Percentiles rank a stretch among this genome's conserved stretches.
Evolutionary conservation across 1,284 basidiomycete genomes (phyloP).

Genomic region (Schizopora paradoxa): DNA sequence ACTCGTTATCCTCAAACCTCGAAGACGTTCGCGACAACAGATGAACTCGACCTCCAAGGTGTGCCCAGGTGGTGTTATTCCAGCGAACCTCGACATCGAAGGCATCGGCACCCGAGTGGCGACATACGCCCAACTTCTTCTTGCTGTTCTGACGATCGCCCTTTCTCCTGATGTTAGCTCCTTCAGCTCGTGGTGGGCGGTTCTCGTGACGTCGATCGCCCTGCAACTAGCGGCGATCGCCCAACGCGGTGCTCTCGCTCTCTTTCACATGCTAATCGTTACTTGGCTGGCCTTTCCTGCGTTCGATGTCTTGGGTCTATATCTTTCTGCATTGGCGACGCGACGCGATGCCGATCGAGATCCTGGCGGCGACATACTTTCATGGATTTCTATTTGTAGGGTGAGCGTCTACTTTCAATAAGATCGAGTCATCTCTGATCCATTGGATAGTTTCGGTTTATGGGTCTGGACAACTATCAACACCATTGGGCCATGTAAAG

Average conservation of each 20-base stretch:
- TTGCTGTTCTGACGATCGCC: constrained; percentile 16
- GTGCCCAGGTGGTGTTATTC: constrained; percentile 10
- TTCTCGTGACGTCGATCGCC: constrained; percentile 16
- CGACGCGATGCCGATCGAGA: constrained; percentile 12
- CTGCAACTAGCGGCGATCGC: constrained; percentile 16
- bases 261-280: constrained; percentile 14
- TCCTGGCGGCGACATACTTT: constrained; percentile 13
- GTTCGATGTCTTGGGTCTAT: constrained; percentile 16
- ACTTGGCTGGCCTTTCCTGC: constrained; percentile 14
- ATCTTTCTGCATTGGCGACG: constrained; percentile 16
- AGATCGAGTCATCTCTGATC: not conserved
- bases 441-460: constrained; percentile 11
- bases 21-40: too few species aligned
- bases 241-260: constrained; percentile 9
- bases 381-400: constrained; percentile 17
- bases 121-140: constrained; percentile 15
- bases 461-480: constrained; percentile 15
- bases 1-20: too few species aligned
- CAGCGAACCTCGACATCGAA: constrained; percentile 15
- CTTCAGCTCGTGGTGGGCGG: constrained; percentile 18
- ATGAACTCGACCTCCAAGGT: constrained; percentile 4
- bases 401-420: constrained; percentile 2
- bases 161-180: constrained; percentile 11
- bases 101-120: constrained; percentile 17
- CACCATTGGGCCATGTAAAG: constrained; percentile 11